Evolutionary conservation across 176 grass and related monocot genomes (phyloP).

Genomic region (Lolium rigidum): DNA sequence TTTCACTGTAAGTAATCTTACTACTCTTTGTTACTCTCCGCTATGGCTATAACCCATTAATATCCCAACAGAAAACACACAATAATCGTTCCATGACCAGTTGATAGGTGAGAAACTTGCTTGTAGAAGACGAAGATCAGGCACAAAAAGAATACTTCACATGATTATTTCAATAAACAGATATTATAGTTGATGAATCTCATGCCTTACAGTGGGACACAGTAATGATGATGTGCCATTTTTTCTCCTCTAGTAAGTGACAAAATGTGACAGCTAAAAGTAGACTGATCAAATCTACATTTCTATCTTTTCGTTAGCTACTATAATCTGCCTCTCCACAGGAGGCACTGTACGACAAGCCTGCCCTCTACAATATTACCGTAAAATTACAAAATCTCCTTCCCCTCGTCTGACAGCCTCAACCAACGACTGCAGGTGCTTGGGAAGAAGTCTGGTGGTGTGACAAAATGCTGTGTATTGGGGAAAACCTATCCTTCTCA

Average conservation of each 20-base stretch:
- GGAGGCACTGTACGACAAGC: conserved; percentile 59
- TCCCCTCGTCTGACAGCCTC: conserved; percentile 47
- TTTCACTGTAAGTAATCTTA: too few relatives aligned
- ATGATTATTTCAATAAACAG: conserved; percentile 18
- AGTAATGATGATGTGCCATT: not conserved
- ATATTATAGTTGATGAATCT: conserved; percentile 28
- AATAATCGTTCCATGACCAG: not conserved
- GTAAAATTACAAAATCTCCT: conserved; percentile 75
- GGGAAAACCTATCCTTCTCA: conserved; percentile 46
- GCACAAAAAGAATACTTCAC: conserved; percentile 19
- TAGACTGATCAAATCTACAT: conserved; percentile 66
- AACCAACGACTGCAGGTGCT: conserved; percentile 35
- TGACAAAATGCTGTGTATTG: conserved; percentile 52
- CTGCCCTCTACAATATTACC: conserved; percentile 61
- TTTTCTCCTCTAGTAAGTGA: conserved; percentile 25
- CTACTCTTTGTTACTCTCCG: too few relatives aligned
- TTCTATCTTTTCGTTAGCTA: conserved; percentile 70
- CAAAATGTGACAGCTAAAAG: conserved; percentile 46
- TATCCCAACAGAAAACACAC: not conserved
- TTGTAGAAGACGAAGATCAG: not conserved
- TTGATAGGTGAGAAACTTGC: not conserved
- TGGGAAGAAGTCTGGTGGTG: conserved; percentile 39
- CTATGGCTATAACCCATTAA: too few relatives aligned
- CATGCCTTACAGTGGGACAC: conserved; percentile 33
- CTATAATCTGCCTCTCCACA: conserved; percentile 56